A percentile compares a stretch with the other conserved stretches of the same genome.
Evolutionary conservation across 345 rosid species (phyloP).

Genomic region (Acer negundo): DNA sequence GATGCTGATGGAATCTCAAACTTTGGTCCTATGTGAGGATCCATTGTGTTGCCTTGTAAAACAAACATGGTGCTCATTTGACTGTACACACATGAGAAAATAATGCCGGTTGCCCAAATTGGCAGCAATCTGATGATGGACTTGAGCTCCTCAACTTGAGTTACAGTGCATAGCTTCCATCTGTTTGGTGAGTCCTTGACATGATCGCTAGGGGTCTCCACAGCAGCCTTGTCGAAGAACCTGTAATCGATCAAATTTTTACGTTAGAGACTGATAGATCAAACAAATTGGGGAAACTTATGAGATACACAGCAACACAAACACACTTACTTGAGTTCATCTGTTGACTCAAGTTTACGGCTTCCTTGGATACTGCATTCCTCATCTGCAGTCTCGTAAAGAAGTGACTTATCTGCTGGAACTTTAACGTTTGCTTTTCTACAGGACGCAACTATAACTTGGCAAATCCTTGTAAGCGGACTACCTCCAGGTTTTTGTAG

Average conservation of each 20-base stretch:
- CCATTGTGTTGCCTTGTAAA: slow-evolving; percentile 89
- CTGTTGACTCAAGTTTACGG: slow-evolving; percentile 74
- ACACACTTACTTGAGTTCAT: slow-evolving; percentile 58
- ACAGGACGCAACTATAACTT: slow-evolving; percentile 81
- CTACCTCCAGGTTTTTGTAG: slow-evolving; percentile 92
- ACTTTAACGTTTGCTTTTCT: slow-evolving; percentile 62
- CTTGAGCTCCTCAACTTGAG: slow-evolving; percentile 94
- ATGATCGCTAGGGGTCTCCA: slow-evolving; percentile 52
- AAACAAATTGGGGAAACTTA: background rate
- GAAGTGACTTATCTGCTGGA: slow-evolving; percentile 71
- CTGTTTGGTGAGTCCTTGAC: slow-evolving; percentile 48
- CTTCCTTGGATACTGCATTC: slow-evolving; percentile 79
- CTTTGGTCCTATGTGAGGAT: slow-evolving; percentile 76
- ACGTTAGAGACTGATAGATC: background rate
- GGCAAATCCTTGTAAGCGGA: slow-evolving; percentile 78
- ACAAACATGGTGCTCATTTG: slow-evolving; percentile 97
- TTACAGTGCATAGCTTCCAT: slow-evolving; percentile 88
- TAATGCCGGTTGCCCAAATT: slow-evolving; percentile 88
- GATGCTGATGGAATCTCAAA: slow-evolving; percentile 93
- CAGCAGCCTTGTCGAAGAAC: slow-evolving; percentile 95
- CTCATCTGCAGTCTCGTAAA: slow-evolving; percentile 65
- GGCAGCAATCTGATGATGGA: slow-evolving; percentile 76
- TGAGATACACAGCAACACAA: background rate
- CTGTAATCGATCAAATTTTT: slow-evolving; percentile 31
- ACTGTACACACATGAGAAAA: slow-evolving; percentile 75